Base-by-base conservation (phyloP, 805 yeast genomes). In the Metschnikowia noctiluminum region DNA sequence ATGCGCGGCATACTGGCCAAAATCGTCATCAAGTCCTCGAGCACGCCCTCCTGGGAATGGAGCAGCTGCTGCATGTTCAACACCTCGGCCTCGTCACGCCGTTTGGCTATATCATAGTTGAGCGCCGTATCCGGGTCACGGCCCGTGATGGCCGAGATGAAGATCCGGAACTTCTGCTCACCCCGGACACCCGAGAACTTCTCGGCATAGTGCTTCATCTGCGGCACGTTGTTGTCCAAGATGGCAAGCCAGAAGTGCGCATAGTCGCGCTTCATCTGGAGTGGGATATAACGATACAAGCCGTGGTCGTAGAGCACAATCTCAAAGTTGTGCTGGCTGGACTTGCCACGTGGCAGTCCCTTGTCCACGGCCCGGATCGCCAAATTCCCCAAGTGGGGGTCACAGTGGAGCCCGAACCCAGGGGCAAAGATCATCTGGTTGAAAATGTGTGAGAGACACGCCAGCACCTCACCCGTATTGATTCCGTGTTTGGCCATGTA, bases 341-440 rank as follows among this genome's bases (percentile, higher is more conserved):
- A 7, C 50, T 52, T 1, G 57, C 51, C 11, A 45, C 37, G 8
- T 16, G 34, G 4, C 12, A 28, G 34, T 26, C 3, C 38, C 27
- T 50, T 51, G 15, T 62, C 60, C 9, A 62, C 46, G 10, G 66
- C 58, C 48, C 90, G 73, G 21, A 94, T 89, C 0, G 98, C 97
- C 50, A 94, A 71, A 61, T 94, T 94, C 0, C 99, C 99, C 10
- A 96, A 96, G 64, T 94, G 99, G 1, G 99, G 99, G 64, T 94
- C 99, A 70, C 99, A 94, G 64, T 94, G 99, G 38, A 94, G 79
- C 0, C 92, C 89, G 21, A 89, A 96, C 28, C 82, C 84, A 0
- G 97, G 96, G 2, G 95, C 85, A 71, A 94, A 94, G 37, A 94
- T 89, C 99, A 94, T 94, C 61, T 82, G 84, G 70, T 92, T 89